phyloP scores from a whole-genome alignment of 345 rosid species.

The Sisymbrium altissimum region DNA sequence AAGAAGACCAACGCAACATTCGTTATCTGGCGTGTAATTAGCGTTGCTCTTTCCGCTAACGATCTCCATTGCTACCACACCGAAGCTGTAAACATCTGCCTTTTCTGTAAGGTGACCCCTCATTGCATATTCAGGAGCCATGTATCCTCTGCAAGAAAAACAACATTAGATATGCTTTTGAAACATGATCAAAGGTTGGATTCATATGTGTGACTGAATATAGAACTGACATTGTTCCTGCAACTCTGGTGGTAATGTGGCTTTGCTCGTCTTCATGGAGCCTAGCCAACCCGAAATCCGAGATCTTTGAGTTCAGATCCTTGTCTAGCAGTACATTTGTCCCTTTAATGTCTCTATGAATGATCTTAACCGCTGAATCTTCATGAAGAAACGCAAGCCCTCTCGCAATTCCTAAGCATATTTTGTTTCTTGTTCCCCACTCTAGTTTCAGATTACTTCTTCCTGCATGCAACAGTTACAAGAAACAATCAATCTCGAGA shows the following conservation, averaged over 20 bases:
- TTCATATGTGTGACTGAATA: background rate
- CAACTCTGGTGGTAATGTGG: slow-evolving; percentile 51
- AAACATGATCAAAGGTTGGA: background rate
- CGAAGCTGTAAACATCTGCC: slow-evolving; percentile 61
- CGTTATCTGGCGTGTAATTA: slow-evolving; percentile 27
- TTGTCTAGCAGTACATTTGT: slow-evolving; percentile 48
- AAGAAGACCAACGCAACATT: slow-evolving; percentile 41
- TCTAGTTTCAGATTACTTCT: slow-evolving; percentile 22
- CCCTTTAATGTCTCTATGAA: slow-evolving; percentile 58
- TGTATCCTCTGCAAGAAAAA: slow-evolving; percentile 42
- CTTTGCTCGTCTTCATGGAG: slow-evolving; percentile 46
- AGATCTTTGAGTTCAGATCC: slow-evolving; percentile 50
- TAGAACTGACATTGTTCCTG: slow-evolving; percentile 51
- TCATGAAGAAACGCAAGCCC: slow-evolving; percentile 35
- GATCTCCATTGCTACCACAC: slow-evolving; percentile 48
- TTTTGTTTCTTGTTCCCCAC: slow-evolving; percentile 31
- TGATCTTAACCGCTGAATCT: slow-evolving; percentile 38
- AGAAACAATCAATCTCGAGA: background rate
- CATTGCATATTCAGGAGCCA: slow-evolving; percentile 60
- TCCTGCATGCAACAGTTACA: slow-evolving; percentile 13
- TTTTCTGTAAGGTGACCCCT: slow-evolving; percentile 51
- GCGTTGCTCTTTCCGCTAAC: slow-evolving; percentile 39
- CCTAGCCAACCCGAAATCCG: slow-evolving; percentile 58
- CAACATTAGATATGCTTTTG: background rate
- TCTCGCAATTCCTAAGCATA: slow-evolving; percentile 33